Evolutionary conservation across 2,329 filamentous ascomycete species (phyloP), one percentile per base, ranked within the genome.

Genomic region (Nemania abortiva): DNA sequence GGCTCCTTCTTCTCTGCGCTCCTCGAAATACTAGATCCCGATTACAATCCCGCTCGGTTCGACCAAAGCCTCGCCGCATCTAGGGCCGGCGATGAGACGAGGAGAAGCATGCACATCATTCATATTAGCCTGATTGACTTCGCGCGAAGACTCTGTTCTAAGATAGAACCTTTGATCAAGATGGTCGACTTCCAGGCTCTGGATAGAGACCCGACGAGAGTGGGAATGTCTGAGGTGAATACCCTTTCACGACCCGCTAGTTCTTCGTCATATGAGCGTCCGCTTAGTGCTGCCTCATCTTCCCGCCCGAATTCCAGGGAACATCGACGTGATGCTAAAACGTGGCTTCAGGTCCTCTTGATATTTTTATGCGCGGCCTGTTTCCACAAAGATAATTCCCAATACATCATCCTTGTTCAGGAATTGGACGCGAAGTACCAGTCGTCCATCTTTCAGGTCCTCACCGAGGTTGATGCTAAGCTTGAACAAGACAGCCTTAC

Each of bases 171-270:
- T 42, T 81, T 89, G 68, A 83, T 87, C 59, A 84, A 84, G 73
- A 82, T 82, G 50, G 83, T 86, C 64, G 84, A 90, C 74, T 87
- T 89, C 73, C 87, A 88, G 79, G 83, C 84, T 59, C 84, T 90
- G 63, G 86, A 85, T 69, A 86, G 88, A 72, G 84, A 88, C 71
- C 85, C 86, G 29, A 86, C 88, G 74, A 81, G 82, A 29, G 82
- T 86, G 71, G 84, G 86, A 70, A 85, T 89, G 81, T 70, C 86
- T 84, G 83, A 72, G 74, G 69, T 74, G 31, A 66, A 58, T 71
- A 53, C 55, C 29, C 55, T 52, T 60, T 62, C 63, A 2, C 22
- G 11, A 31, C 31, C 53, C 52, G 45, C 55, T 10, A 7, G 42
- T 53, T 24, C 20, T n/a, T 57, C 65, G 27, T 11, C 34, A 37